Base-by-base conservation (phyloP, 1,139 yeast species). In the Zygosaccharomyces sapae region DNA sequence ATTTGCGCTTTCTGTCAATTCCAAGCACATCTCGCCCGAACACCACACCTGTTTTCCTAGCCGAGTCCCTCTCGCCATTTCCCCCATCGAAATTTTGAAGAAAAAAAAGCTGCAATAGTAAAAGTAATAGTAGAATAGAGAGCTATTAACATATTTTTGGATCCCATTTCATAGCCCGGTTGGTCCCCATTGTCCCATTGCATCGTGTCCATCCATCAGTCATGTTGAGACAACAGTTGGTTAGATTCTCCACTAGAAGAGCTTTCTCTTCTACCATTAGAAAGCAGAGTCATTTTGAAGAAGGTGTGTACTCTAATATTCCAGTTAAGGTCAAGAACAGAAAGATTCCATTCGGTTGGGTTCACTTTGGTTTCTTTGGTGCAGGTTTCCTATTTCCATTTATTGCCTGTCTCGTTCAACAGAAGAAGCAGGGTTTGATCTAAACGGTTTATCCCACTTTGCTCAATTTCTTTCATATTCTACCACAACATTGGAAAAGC, bases 251-350 rank as follows among this genome's bases (percentile, higher is more conserved):
- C 42, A 58, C 63, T 43, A 67, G 66, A 59, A 62, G 69, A 57
- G 59, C 67, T 34, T 62, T 67, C 52, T 55, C 67, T 33, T 55
- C 68, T 38, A 54, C 67, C 30, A 49, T 55, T 45, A 61, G 53
- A 51, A 50, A 51, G 37, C 56, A 69, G 46, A 75, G 67, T 50
- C 84, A 80, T 67, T 79, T 72, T 67, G 83, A 86, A 67, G 86
- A 81, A 67, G 97, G 97, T 63, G 81, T 83, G 45, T 90, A 92
- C 83, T 76, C 85, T 66, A 92, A 92, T 79, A 67, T 92, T 57
- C 98, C 98, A 56, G 92, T 90, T 82, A 80, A 81, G 76, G 94
- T 92, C 56, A 88, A 87, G 77, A 76, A 81, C 79, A 87, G 95
- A 79, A 86, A 81, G 75, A 77, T 90, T 56, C 97, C 97, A 56